These are phyloP conservation scores for Gaeumannomyces tritici DNA, from an alignment of 2,329 filamentous ascomycete genomes.

Conservation along the genomic window DNA sequence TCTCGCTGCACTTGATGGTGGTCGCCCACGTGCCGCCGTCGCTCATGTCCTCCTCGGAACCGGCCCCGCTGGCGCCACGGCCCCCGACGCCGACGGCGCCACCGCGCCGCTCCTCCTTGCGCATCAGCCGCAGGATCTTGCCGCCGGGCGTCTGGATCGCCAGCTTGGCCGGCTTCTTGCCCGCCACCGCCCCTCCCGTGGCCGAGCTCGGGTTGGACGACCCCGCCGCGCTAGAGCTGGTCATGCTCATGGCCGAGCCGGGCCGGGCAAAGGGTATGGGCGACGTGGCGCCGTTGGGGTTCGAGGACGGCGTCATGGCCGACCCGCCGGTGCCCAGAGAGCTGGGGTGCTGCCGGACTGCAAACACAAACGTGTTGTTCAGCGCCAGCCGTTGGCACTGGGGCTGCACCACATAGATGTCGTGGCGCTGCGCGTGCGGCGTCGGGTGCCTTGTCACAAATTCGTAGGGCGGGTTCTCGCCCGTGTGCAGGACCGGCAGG, in stretches of 20 bases:
- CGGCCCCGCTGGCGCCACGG: conserved; percentile 21
- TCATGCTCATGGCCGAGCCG: conserved; percentile 55
- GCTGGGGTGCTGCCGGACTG: conserved; percentile 80
- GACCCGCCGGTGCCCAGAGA: conserved; percentile 31
- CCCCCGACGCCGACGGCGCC: conserved; percentile 35
- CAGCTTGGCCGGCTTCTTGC: conserved; percentile 84
- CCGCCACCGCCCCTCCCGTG: conserved; percentile 31
- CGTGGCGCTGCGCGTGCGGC: conserved; percentile 92
- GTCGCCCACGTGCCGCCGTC: conserved; percentile 79
- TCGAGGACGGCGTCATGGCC: conserved; percentile 33
- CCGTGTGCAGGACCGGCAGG: conserved; percentile 81
- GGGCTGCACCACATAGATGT: conserved; percentile 93
- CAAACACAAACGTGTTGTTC: conserved; percentile 98
- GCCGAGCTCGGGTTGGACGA: conserved; percentile 42
- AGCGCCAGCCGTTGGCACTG: conserved; percentile 81
- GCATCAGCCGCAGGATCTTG: conserved; percentile 82
- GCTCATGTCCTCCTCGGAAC: conserved; percentile 45
- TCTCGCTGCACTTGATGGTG: conserved; percentile 81
- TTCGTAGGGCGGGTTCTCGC: conserved; percentile 88
- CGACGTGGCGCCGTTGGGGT: conserved; percentile 36
- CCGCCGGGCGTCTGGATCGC: conserved; percentile 91
- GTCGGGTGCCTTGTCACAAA: conserved; percentile 91
- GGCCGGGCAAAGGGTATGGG: conserved; percentile 55
- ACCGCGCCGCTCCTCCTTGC: conserved; percentile 58
- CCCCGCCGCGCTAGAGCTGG: conserved; percentile 44